Conservation (phyloP, 306 rosid species). For the Lathyrus aphaca region DNA sequence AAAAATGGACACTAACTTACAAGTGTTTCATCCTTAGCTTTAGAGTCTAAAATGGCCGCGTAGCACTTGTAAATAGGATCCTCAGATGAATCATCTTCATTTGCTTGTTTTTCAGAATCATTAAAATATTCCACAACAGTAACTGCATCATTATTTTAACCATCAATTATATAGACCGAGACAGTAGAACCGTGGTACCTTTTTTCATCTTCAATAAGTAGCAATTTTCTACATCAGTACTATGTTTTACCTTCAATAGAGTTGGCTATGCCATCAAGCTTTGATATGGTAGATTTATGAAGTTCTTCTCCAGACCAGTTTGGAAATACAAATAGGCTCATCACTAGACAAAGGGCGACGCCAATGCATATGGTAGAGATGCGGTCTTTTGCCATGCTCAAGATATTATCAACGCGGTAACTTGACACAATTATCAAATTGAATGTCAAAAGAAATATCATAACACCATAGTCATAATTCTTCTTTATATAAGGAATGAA, state of each 20-base stretch:
- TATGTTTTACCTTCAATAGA: conserved; percentile 69
- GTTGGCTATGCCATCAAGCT: conserved; percentile 81
- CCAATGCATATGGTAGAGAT: conserved; percentile 81
- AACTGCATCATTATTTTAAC: conserved; percentile 51
- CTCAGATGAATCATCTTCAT: conserved; percentile 45
- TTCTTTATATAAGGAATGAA: conserved; percentile 84
- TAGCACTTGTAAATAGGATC: conserved; percentile 72
- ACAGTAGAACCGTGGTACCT: conserved; percentile 1
- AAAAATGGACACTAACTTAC: conserved; percentile 40
- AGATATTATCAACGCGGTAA: conserved; percentile 60
- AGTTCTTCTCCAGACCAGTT: conserved; percentile 97
- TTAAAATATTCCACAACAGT: conserved; percentile 76
- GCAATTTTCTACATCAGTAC: background rate
- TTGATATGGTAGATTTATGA: conserved; percentile 65
- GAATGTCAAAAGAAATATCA: conserved; percentile 87
- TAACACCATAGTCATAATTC: conserved; percentile 83
- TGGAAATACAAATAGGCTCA: conserved; percentile 77
- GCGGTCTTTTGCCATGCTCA: conserved; percentile 72
- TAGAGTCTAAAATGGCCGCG: conserved; percentile 88
- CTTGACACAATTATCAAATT: conserved; percentile 85
- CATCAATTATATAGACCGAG: conserved; percentile 20
- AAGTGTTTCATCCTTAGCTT: conserved; percentile 78
- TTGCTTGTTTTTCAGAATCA: conserved; percentile 36
- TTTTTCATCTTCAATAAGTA: background rate
- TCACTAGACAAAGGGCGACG: conserved; percentile 70